Evolutionary conservation across 202 grass and related monocot genomes (phyloP).

Genomic region (Panicum hallii): DNA sequence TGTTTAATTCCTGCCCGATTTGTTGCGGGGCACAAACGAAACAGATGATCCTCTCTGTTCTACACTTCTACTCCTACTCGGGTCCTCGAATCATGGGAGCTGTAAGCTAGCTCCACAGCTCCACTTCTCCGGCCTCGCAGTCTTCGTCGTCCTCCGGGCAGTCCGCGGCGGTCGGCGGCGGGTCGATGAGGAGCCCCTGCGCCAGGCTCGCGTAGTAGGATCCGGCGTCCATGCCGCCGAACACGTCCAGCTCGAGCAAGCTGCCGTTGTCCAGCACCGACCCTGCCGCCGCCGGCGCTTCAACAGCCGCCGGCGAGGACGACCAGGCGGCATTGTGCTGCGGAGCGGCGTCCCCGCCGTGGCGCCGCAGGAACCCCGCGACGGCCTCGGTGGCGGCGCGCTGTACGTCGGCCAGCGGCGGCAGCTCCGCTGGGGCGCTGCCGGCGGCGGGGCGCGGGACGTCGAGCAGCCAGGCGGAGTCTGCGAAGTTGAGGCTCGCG

Average conservation of each 20-base stretch:
- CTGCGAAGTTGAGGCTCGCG: constrained; percentile 55
- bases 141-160: constrained; percentile 39
- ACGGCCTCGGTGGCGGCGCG: constrained; percentile 50
- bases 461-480: constrained; percentile 52
- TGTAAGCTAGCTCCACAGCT: constrained; percentile 53
- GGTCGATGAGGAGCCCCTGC: constrained; percentile 54
- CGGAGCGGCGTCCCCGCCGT: neutral
- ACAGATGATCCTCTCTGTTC: neutral
- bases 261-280: neutral
- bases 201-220: constrained; percentile 64
- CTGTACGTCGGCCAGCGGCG: constrained; percentile 43
- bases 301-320: too few species aligned
- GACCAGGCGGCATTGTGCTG: neutral
- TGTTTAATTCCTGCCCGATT: neutral
- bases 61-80: neutral
- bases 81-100: too few species aligned
- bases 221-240: constrained; percentile 54
- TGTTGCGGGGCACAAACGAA: neutral
- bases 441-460: neutral
- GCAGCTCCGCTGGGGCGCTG: neutral
- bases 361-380: constrained; percentile 37
- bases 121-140: constrained; percentile 38
- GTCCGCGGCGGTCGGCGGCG: constrained; percentile 35
- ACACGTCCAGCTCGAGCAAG: constrained; percentile 22
- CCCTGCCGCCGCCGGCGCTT: neutral